Evolutionary conservation across 176 grass and related monocot species (phyloP).

Genomic region (Triticum dicoccoides): DNA sequence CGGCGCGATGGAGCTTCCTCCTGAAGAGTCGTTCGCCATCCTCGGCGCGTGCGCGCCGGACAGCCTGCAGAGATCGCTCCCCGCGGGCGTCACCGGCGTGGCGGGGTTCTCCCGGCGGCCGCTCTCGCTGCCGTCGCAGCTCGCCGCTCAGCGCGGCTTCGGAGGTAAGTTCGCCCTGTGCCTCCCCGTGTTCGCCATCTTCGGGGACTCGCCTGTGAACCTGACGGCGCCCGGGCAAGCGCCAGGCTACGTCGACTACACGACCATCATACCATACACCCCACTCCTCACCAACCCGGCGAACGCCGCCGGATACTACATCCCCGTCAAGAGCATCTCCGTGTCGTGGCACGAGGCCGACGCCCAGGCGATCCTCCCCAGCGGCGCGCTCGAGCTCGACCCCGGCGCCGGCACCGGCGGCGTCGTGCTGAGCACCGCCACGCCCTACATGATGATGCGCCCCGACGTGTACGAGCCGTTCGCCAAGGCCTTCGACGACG

Average conservation of each 20-base stretch:
- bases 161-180: constrained; percentile 50
- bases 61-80: constrained; percentile 25
- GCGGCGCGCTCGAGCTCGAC: constrained; percentile 26
- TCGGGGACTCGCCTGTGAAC: constrained; percentile 44
- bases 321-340: constrained; percentile 23
- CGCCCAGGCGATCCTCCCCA: not conserved
- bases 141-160: constrained; percentile 25
- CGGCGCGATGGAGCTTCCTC: not conserved
- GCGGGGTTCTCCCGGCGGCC: constrained; percentile 27
- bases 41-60: constrained; percentile 38
- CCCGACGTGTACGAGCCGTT: constrained; percentile 44
- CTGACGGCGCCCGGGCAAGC: not conserved
- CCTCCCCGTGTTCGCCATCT: constrained; percentile 35
- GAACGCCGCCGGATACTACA: constrained; percentile 37
- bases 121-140: constrained; percentile 45
- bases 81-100: constrained; percentile 29
- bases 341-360: not conserved
- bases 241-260: not conserved
- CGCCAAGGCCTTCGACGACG: constrained; percentile 26
- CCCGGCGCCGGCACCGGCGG: constrained; percentile 28
- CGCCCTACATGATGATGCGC: constrained; percentile 39
- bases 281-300: constrained; percentile 32
- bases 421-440: constrained; percentile 45
- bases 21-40: not conserved
- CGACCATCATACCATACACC: constrained; percentile 29